These are phyloP conservation scores for Akanthomyces muscarius DNA, from an alignment of 2,329 filamentous ascomycete genomes.

Conservation along the genomic window DNA sequence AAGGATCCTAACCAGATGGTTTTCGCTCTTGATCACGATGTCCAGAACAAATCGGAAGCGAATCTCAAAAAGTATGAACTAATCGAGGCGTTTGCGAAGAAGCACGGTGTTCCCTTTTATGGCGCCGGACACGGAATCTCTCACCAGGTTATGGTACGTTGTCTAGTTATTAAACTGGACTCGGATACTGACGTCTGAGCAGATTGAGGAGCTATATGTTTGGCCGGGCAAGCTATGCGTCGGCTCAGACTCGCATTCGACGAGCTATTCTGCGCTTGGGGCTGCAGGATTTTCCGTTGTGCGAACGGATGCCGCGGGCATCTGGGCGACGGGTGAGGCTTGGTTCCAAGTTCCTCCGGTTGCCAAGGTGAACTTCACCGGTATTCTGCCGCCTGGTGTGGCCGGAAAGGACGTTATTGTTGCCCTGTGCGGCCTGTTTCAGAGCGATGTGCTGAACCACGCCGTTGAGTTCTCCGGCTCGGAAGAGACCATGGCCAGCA, in stretches of 20 bases:
- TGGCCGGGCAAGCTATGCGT: slow-evolving; percentile 86
- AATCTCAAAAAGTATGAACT: slow-evolving; percentile 80
- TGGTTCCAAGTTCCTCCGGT: slow-evolving; percentile 91
- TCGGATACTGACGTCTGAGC: slow-evolving; percentile 5
- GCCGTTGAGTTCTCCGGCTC: slow-evolving; percentile 82
- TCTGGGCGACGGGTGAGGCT: slow-evolving; percentile 70
- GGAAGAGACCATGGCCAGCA: slow-evolving; percentile 68
- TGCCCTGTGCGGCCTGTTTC: slow-evolving; percentile 80
- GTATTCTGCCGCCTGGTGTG: slow-evolving; percentile 71
- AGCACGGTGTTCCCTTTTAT: slow-evolving; percentile 75
- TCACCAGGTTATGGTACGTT: slow-evolving; percentile 69
- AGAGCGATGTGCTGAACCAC: slow-evolving; percentile 87
- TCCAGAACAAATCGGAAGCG: slow-evolving; percentile 73
- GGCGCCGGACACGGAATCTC: slow-evolving; percentile 77
- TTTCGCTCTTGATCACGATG: slow-evolving; percentile 80
- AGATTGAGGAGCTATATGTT: slow-evolving; percentile 75
- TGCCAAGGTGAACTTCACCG: slow-evolving; percentile 73
- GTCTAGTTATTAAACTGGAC: not conserved
- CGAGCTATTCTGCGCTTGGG: slow-evolving; percentile 79
- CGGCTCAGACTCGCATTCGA: slow-evolving; percentile 72
- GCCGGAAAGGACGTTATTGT: slow-evolving; percentile 94
- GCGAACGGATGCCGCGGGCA: slow-evolving; percentile 78
- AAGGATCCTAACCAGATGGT: slow-evolving; percentile 71
- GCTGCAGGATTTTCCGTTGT: slow-evolving; percentile 71
- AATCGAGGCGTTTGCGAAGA: slow-evolving; percentile 76